phyloP scores from a whole-genome alignment of 2,329 filamentous ascomycete genomes.

The Pyrenophora graminea region DNA sequence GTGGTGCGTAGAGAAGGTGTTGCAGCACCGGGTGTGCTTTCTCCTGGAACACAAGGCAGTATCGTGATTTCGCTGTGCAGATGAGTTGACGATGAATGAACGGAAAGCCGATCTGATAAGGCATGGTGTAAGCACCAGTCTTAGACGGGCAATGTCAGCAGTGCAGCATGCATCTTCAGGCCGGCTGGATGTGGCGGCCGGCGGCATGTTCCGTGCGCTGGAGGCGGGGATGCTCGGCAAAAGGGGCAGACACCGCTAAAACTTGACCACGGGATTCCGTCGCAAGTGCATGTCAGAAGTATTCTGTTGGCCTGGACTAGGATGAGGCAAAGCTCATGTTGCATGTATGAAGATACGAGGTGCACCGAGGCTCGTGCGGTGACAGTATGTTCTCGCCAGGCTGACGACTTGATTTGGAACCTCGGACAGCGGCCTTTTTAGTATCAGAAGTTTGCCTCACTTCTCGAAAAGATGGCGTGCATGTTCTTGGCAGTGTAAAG shows the following conservation, averaged over 20 bases:
- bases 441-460: too few relatives aligned
- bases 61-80: neutral
- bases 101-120: neutral
- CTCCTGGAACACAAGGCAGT: neutral
- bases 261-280: neutral
- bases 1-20: slow-evolving; percentile 1
- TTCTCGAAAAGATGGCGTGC: too few relatives aligned
- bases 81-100: neutral
- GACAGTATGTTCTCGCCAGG: too few relatives aligned
- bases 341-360: too few relatives aligned
- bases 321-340: too few relatives aligned
- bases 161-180: neutral
- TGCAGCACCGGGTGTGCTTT: neutral
- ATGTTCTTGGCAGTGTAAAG: too few relatives aligned
- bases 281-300: too few relatives aligned
- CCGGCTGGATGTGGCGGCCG: neutral
- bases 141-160: neutral
- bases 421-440: too few relatives aligned
- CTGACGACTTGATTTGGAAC: too few relatives aligned
- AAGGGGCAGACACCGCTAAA: neutral
- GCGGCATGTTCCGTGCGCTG: neutral
- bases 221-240: neutral
- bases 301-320: too few relatives aligned
- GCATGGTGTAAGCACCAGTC: too few relatives aligned
- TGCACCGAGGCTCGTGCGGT: too few relatives aligned